A percentile compares a stretch with the other conserved stretches of the same genome.
Conservation (phyloP, 1,284 basidiomycete species). For the Pterulicium gracile region DNA sequence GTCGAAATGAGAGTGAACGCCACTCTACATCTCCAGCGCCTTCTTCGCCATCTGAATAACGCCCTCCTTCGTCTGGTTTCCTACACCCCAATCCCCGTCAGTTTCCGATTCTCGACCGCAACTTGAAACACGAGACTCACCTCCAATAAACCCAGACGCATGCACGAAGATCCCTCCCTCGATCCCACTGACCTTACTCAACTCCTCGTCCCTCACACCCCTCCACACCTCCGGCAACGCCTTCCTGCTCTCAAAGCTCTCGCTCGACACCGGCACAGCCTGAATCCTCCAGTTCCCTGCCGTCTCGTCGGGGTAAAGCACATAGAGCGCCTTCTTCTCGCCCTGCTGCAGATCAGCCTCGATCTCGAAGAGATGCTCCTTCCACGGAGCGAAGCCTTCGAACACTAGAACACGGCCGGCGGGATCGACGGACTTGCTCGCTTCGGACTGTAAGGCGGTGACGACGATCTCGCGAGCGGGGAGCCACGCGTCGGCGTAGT, state of each 20-base stretch:
- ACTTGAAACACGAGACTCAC: constrained; percentile 29
- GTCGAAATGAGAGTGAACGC: too few species aligned
- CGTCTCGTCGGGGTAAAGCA: constrained; percentile 84
- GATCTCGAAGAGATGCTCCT: constrained; percentile 89
- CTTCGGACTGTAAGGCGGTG: constrained; percentile 34
- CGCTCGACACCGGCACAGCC: constrained; percentile 75
- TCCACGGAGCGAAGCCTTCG: constrained; percentile 79
- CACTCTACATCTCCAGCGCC: constrained; percentile 47
- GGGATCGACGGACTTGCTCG: constrained; percentile 52
- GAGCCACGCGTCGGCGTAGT: constrained; percentile 85
- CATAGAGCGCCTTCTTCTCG: constrained; percentile 64
- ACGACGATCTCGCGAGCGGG: constrained; percentile 83
- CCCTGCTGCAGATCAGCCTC: constrained; percentile 44
- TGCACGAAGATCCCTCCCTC: constrained; percentile 88
- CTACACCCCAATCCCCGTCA: too few species aligned
- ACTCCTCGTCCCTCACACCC: constrained; percentile 77
- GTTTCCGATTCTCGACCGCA: too few species aligned
- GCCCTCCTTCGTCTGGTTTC: constrained; percentile 88
- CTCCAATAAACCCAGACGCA: constrained; percentile 93
- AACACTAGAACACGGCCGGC: constrained; percentile 78
- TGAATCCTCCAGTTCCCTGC: constrained; percentile 86
- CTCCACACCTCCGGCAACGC: constrained; percentile 91
- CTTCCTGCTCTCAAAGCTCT: constrained; percentile 87
- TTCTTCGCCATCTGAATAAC: constrained; percentile 72
- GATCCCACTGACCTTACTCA: constrained; percentile 71